Evolutionary conservation across 2,329 filamentous ascomycete genomes (phyloP), one percentile per base, ranked within the genome.

Genomic region (Tolypocladium sp.): DNA sequence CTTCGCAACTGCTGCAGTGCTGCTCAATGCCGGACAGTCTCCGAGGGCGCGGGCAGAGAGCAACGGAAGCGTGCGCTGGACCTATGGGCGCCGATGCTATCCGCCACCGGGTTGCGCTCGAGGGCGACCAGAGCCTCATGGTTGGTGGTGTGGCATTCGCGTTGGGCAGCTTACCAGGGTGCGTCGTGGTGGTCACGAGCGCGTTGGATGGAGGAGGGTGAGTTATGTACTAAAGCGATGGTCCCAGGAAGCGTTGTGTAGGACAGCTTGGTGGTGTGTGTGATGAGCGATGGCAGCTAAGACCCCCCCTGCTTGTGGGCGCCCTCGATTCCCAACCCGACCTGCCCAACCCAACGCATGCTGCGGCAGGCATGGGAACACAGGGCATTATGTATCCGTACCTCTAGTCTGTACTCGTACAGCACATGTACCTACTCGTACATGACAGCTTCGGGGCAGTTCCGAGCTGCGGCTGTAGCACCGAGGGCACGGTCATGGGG

Each of bases 131-230:
- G 54, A 56, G 54, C 25, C 54, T 44, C 27, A 56, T 33, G 54
- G 54, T 56, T 56, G 54, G 54, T 56, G 54, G 54, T 56, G 54
- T 56, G 54, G 38, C 54, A 56, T 44, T 56, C 37, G 40, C 38
- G 54, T 22, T 22, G 38, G 54, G 40, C 54, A 33, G 15, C 38
- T 8, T 42, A 22, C 54, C 38, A 22, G 54, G 54, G 40, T 53
- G 30, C 38, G 17, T 10, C 3, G 38, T 9, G 38, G 37, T 41
- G 54, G 40, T 56, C 54, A 56, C 54, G 54, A 56, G 54, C 38
- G 53, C 33, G 52, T 10, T n/a, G 53, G 53, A 41, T 13, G 52
- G 52, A 10, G 33, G 52, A 37, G 37, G 41, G 41, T 20, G 52
- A 37, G 52, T 10, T 22, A n/a, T n/a, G n/a, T n/a, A 10, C 41